Conservation (phyloP, 2,329 filamentous ascomycete species). For the Penicillium sp. region DNA sequence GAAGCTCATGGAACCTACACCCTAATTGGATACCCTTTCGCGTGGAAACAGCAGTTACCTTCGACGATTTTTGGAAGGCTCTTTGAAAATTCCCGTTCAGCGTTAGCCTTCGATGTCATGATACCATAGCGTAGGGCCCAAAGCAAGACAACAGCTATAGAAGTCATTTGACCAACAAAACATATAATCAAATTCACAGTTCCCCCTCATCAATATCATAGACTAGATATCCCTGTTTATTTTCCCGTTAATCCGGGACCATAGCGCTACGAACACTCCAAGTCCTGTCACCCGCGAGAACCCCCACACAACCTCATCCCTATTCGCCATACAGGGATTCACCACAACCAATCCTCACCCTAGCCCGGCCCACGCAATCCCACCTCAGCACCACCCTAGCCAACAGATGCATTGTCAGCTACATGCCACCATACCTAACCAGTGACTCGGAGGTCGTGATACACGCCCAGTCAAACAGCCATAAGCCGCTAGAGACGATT, state of each 20-base stretch:
- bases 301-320: constrained; percentile 32
- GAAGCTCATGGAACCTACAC: constrained; percentile 21
- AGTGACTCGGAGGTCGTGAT: constrained; percentile 18
- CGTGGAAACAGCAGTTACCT: background rate
- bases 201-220: constrained; percentile 32
- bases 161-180: background rate
- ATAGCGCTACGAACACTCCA: constrained; percentile 17
- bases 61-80: background rate
- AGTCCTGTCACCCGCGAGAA: constrained; percentile 27
- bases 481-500: constrained; percentile 26
- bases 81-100: background rate
- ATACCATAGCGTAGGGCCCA: background rate
- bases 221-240: constrained; percentile 24
- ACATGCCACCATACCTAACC: constrained; percentile 18
- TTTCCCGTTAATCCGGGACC: constrained; percentile 20
- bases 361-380: constrained; percentile 17
- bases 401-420: constrained; percentile 25
- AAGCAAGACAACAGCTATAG: background rate
- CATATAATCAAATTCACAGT: background rate
- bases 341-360: constrained; percentile 25
- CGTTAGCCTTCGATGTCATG: background rate
- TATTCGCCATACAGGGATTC: constrained; percentile 23
- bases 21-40: background rate
- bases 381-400: constrained; percentile 16
- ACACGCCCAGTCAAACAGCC: constrained; percentile 28